Evolutionary conservation across 352 stramenopile genomes (phyloP).

Genomic region (Globisporangium paroecandrum): DNA sequence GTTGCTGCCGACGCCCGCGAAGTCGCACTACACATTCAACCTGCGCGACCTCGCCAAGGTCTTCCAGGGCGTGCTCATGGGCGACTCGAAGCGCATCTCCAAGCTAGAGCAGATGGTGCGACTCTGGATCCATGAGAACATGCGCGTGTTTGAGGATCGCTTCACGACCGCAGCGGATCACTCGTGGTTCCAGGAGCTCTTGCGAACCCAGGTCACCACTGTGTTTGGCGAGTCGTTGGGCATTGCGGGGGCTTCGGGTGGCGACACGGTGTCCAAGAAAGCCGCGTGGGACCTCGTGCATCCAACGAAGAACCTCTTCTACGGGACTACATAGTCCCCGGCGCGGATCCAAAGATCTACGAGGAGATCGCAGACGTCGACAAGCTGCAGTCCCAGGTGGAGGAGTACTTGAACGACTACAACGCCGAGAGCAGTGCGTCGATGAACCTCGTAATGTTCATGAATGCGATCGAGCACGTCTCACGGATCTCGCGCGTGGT

Average conservation of each 20-base stretch:
- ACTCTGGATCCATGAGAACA: slow-evolving; percentile 84
- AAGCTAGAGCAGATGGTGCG: slow-evolving; percentile 69
- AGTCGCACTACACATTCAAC: slow-evolving; percentile 89
- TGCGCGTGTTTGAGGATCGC: slow-evolving; percentile 86
- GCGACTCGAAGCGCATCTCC: slow-evolving; percentile 65
- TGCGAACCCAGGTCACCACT: slow-evolving; percentile 52
- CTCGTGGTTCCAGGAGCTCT: slow-evolving; percentile 73
- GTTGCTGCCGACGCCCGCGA: slow-evolving; percentile 76
- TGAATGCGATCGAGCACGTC: slow-evolving; percentile 87
- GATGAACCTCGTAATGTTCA: slow-evolving; percentile 89
- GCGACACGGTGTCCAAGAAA: slow-evolving; percentile 26
- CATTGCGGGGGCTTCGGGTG: slow-evolving; percentile 13
- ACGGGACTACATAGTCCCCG: slow-evolving; percentile 92
- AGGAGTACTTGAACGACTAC: slow-evolving; percentile 88
- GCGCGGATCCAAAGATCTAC: slow-evolving; percentile 88
- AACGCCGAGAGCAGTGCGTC: slow-evolving; percentile 83
- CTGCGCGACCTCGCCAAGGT: slow-evolving; percentile 87
- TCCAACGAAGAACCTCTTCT: slow-evolving; percentile 69
- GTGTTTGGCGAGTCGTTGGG: slow-evolving; percentile 54
- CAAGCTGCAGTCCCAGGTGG: slow-evolving; percentile 70
- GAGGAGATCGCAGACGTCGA: slow-evolving; percentile 89
- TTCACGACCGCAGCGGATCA: slow-evolving; percentile 73
- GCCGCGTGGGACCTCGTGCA: slow-evolving; percentile 64
- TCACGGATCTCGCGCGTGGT: slow-evolving; percentile 81
- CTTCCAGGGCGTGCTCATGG: slow-evolving; percentile 84